Conservation (phyloP, 495 filamentous ascomycete species). For the Tuber borchii region DNA sequence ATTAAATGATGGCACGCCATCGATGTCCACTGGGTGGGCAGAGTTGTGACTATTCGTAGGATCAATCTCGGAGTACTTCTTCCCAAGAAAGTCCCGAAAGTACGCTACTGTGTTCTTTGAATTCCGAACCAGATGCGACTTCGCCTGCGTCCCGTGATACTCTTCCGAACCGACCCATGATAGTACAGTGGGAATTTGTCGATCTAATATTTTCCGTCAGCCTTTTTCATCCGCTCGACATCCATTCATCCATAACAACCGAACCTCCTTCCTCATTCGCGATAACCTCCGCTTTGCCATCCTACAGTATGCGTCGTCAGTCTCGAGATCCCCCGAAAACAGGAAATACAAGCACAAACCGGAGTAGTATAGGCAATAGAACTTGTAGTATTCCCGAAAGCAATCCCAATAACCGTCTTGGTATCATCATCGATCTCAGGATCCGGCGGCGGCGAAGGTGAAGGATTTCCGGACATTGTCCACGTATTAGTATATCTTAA, state of each 20-base stretch:
- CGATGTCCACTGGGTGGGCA: conserved; percentile 73
- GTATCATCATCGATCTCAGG: conserved; percentile 26
- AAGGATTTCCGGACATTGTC: conserved; percentile 15
- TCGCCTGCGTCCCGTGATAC: conserved; percentile 92
- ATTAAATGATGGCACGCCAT: conserved; percentile 70
- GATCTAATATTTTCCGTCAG: conserved; percentile 53
- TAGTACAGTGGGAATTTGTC: conserved; percentile 89
- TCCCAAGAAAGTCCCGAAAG: conserved; percentile 91
- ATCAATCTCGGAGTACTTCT: conserved; percentile 77
- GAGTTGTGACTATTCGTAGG: conserved; percentile 90
- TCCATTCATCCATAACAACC: background rate
- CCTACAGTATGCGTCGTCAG: conserved; percentile 46
- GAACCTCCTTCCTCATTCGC: conserved; percentile 96
- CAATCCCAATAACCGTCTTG: conserved; percentile 73
- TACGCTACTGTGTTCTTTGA: conserved; percentile 85
- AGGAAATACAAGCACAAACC: conserved; percentile 12
- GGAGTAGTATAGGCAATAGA: conserved; percentile 74
- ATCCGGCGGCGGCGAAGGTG: conserved; percentile 27
- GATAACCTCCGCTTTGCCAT: conserved; percentile 94
- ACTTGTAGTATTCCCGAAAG: conserved; percentile 96
- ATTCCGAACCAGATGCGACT: conserved; percentile 85
- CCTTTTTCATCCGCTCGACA: conserved; percentile 14
- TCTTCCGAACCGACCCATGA: conserved; percentile 94
- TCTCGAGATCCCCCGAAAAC: background rate
- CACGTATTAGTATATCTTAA: background rate